These are phyloP conservation scores for Fusarium citri DNA, from an alignment of 2,329 filamentous ascomycete genomes.

Conservation along the genomic window DNA sequence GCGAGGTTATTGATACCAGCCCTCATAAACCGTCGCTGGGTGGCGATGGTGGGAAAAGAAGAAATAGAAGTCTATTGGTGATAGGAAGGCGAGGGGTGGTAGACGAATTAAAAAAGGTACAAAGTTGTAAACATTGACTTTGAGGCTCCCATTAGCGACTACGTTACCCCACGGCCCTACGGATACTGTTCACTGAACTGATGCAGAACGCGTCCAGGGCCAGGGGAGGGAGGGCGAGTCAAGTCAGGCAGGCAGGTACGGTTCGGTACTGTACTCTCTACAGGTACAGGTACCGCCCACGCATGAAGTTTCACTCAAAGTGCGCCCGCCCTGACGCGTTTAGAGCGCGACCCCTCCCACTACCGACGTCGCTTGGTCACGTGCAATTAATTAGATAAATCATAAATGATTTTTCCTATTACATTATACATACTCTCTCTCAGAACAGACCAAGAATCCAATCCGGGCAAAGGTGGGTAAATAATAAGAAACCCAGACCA, in stretches of 20 bases:
- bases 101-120: background rate
- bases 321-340: constrained; percentile 33
- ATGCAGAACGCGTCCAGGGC: constrained; percentile 31
- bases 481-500: background rate
- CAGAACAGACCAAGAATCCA: background rate
- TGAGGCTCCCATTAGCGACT: constrained; percentile 8
- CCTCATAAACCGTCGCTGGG: constrained; percentile 50
- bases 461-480: background rate
- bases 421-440: too few relatives aligned
- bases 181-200: background rate
- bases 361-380: constrained; percentile 38
- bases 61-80: background rate
- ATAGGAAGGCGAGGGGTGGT: background rate
- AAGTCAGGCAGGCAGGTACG: background rate
- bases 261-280: background rate
- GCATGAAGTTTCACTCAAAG: constrained; percentile 15
- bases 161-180: constrained; percentile 10
- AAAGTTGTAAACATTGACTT: constrained; percentile 3
- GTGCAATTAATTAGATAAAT: constrained; percentile 18
- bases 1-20: constrained; percentile 48
- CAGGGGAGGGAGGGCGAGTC: constrained; percentile 4
- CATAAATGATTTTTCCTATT: background rate
- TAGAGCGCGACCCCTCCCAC: constrained; percentile 33
- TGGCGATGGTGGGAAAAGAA: constrained; percentile 7
- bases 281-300: background rate